Evolutionary conservation across 768 basidiomycete species (phyloP).

Genomic region (Rubroboletus pulcherrimus): DNA sequence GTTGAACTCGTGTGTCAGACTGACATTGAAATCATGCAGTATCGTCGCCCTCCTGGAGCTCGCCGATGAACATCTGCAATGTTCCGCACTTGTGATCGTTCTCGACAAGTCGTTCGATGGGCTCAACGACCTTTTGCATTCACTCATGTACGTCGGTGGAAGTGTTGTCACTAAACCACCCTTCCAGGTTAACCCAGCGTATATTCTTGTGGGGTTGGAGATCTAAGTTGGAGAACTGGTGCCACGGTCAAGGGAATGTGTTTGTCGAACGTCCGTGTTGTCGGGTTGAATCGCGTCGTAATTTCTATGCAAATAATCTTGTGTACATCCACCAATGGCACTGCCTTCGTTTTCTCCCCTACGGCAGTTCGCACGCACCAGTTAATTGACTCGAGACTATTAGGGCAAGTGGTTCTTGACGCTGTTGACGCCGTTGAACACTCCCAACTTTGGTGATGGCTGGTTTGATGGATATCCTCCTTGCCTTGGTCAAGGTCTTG

Average conservation of each 20-base stretch:
- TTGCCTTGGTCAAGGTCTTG: slow-evolving; percentile 17
- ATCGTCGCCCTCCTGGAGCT: slow-evolving; percentile 85
- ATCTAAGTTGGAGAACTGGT: slow-evolving; percentile 40
- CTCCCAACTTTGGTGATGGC: slow-evolving; percentile 9
- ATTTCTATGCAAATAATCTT: slow-evolving; percentile 4
- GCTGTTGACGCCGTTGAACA: not conserved
- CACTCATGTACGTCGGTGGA: slow-evolving; percentile 91
- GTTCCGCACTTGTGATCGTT: slow-evolving; percentile 74
- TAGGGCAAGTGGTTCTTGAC: not conserved
- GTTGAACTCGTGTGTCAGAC: slow-evolving; percentile 4
- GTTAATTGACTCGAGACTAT: not conserved
- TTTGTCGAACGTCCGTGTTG: slow-evolving; percentile 16
- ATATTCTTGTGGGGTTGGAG: slow-evolving; percentile 83
- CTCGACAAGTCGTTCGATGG: slow-evolving; percentile 70
- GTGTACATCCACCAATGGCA: slow-evolving; percentile 10
- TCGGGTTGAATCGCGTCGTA: slow-evolving; percentile 20
- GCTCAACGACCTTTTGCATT: slow-evolving; percentile 75
- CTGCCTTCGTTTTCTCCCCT: not conserved
- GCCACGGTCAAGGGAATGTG: slow-evolving; percentile 29
- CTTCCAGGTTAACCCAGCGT: slow-evolving; percentile 71
- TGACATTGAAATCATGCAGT: slow-evolving; percentile 35
- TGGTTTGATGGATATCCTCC: slow-evolving; percentile 26
- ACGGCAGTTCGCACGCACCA: not conserved
- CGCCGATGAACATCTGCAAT: slow-evolving; percentile 79
- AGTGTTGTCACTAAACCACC: slow-evolving; percentile 78